These are phyloP conservation scores for Ganoderma meredithae DNA, from an alignment of 1,284 basidiomycete genomes.

Conservation along the genomic window DNA sequence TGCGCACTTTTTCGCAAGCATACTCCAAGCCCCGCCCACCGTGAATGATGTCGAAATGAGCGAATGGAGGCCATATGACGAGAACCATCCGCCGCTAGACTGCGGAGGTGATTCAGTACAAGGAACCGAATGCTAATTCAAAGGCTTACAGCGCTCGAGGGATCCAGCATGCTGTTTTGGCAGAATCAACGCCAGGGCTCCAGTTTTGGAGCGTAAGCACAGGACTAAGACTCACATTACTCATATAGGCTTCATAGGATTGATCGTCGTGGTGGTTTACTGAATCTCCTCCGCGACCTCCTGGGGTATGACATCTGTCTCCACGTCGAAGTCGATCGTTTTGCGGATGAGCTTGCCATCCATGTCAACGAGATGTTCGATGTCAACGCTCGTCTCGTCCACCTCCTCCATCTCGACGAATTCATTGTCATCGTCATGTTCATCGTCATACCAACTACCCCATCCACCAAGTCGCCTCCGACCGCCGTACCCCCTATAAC, in stretches of 20 bases:
- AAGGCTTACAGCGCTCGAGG: slow-evolving; percentile 3
- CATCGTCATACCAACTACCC: neutral
- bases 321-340: neutral
- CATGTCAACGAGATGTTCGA: slow-evolving; percentile 5
- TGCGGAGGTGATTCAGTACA: slow-evolving; percentile 22
- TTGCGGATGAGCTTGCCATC: neutral
- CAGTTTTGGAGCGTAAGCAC: slow-evolving; percentile 17
- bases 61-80: slow-evolving; percentile 45
- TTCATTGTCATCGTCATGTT: neutral
- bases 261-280: neutral
- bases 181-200: too few relatives aligned
- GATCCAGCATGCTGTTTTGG: neutral
- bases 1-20: slow-evolving; percentile 23
- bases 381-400: neutral
- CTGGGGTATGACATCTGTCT: neutral
- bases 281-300: neutral
- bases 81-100: slow-evolving; percentile 53
- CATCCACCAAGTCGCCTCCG: neutral
- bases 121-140: neutral
- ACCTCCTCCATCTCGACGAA: neutral
- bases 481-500: neutral
- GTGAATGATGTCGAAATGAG: slow-evolving; percentile 38
- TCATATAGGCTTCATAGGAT: slow-evolving; percentile 48
- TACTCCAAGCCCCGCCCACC: slow-evolving; percentile 16
- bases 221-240: slow-evolving; percentile 45